These are phyloP conservation scores for Brassica cretica DNA, from an alignment of 345 rosid species.

Conservation along the genomic window DNA sequence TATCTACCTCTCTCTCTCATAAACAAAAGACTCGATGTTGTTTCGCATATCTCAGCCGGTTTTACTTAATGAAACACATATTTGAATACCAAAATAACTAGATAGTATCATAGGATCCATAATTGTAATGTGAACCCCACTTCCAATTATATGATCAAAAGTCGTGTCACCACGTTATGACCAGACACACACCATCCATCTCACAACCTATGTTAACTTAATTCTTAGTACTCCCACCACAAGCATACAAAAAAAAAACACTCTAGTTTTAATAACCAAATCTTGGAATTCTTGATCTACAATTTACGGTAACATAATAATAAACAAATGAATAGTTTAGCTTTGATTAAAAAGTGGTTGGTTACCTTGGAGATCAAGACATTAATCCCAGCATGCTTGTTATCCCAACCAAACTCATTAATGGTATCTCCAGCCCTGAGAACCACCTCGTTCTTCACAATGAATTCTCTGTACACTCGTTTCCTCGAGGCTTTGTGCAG, in stretches of 20 bases:
- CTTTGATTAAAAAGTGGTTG: background rate
- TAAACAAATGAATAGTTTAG: background rate
- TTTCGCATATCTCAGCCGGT: conserved; percentile 16
- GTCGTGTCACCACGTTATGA: conserved; percentile 37
- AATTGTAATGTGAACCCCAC: conserved; percentile 33
- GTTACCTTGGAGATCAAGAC: conserved; percentile 89
- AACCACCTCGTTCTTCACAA: conserved; percentile 75
- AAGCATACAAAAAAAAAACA: background rate
- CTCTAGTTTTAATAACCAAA: conserved; percentile 5
- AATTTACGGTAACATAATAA: background rate
- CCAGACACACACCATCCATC: conserved; percentile 24
- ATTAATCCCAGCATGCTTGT: conserved; percentile 93
- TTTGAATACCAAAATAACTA: conserved; percentile 21
- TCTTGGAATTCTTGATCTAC: background rate
- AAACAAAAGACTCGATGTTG: conserved; percentile 7
- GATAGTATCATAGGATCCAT: conserved; percentile 3
- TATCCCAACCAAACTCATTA: conserved; percentile 96
- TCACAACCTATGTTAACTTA: conserved; percentile 27
- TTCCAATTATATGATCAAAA: conserved; percentile 38
- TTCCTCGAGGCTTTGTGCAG: conserved; percentile 83
- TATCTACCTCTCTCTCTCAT: background rate
- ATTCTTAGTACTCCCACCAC: conserved; percentile 21
- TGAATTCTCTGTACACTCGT: conserved; percentile 70
- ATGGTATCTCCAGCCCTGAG: conserved; percentile 86
- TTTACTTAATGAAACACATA: conserved; percentile 6